Conservation (phyloP, 495 filamentous ascomycete species). For the Lasiosphaeria ovina region DNA sequence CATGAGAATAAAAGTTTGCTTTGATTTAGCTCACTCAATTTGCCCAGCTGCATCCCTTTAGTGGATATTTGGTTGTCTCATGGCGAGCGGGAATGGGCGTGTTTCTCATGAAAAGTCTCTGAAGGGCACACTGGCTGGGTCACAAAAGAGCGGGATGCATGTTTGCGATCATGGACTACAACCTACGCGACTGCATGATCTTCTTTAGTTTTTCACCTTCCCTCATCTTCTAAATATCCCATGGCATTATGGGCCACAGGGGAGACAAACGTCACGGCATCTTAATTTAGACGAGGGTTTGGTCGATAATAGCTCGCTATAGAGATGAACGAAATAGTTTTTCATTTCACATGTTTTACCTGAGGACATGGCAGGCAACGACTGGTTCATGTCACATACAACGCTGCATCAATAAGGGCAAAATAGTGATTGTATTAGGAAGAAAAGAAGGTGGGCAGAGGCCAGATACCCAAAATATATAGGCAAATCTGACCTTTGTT, state of each 20-base stretch:
- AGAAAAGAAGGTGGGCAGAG: no score
- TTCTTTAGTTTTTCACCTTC: conserved; percentile 16
- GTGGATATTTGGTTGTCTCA: no score
- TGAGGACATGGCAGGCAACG: no score
- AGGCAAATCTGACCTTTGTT: no score
- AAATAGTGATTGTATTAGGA: no score
- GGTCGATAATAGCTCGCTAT: conserved; percentile 13
- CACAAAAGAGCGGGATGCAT: neutral
- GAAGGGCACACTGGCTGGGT: neutral
- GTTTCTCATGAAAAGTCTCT: no score
- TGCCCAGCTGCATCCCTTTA: no score
- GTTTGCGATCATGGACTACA: conserved; percentile 4
- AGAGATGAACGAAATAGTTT: conserved; percentile 6
- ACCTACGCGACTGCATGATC: conserved; percentile 11
- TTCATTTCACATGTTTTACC: neutral
- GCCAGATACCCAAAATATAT: no score
- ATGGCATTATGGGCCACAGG: neutral
- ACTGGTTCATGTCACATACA: no score
- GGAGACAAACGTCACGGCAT: conserved; percentile 10
- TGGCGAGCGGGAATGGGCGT: no score
- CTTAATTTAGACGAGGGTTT: conserved; percentile 11
- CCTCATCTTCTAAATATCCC: conserved; percentile 25
- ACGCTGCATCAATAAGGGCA: no score
- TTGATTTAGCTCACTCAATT: neutral
- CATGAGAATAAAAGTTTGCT: neutral